phyloP scores from a whole-genome alignment of 2,329 filamentous ascomycete genomes.

The Aspergillus nomiae region DNA sequence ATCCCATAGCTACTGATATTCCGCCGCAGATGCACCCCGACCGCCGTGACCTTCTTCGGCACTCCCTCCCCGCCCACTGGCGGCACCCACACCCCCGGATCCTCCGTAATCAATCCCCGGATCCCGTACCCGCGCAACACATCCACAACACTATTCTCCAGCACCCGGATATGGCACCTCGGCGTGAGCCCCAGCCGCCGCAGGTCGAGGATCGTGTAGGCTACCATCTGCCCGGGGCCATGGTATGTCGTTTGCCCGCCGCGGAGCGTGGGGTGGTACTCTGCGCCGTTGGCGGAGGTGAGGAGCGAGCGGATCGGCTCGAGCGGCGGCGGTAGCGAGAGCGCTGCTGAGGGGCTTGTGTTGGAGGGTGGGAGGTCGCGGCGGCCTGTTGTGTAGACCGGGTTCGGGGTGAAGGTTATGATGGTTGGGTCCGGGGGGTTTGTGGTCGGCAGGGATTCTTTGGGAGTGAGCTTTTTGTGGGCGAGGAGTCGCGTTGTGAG shows the following conservation, averaged over 20 bases:
- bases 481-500: constrained; percentile 61
- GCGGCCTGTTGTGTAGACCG: constrained; percentile 87
- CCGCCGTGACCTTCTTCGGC: constrained; percentile 74
- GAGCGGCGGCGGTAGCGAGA: constrained; percentile 39
- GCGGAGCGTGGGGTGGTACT: constrained; percentile 72
- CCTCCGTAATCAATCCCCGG: constrained; percentile 63
- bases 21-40: constrained; percentile 87
- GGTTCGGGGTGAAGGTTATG: constrained; percentile 78
- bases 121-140: constrained; percentile 65
- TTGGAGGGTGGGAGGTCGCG: constrained; percentile 63
- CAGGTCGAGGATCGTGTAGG: constrained; percentile 91
- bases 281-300: constrained; percentile 45
- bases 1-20: constrained; percentile 84
- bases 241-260: constrained; percentile 95
- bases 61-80: neutral
- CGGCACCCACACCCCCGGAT: constrained; percentile 82
- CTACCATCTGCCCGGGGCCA: constrained; percentile 86
- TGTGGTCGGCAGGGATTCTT: constrained; percentile 20
- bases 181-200: constrained; percentile 68
- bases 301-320: constrained; percentile 41
- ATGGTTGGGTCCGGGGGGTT: constrained; percentile 65
- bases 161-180: constrained; percentile 72
- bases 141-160: constrained; percentile 75
- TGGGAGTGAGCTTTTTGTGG: constrained; percentile 56
- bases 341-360: constrained; percentile 33